These are phyloP conservation scores for Aspergillus awamori DNA, from an alignment of 2,329 filamentous ascomycete species.

Conservation along the genomic window DNA sequence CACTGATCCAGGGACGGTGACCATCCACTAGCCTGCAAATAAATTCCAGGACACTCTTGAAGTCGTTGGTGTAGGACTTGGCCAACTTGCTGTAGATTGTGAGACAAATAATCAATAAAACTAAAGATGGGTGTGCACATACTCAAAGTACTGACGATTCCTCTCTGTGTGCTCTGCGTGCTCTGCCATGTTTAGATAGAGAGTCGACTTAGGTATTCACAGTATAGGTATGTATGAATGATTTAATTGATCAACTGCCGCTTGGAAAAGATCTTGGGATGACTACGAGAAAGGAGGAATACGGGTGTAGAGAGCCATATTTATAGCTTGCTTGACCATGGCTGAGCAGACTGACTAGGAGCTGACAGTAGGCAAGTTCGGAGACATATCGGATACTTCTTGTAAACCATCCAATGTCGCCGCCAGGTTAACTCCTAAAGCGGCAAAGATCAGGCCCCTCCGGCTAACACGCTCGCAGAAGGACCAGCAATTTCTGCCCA, in stretches of 20 bases:
- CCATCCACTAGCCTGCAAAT: slow-evolving; percentile 59
- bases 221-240: neutral
- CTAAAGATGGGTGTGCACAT: slow-evolving; percentile 20
- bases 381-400: slow-evolving; percentile 40
- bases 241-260: neutral
- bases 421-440: neutral
- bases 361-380: slow-evolving; percentile 19
- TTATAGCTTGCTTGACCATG: slow-evolving; percentile 7
- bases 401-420: neutral
- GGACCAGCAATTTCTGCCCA: neutral
- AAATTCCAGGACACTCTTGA: slow-evolving; percentile 56
- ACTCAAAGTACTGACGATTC: slow-evolving; percentile 48
- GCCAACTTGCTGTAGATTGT: slow-evolving; percentile 51
- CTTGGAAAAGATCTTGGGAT: neutral
- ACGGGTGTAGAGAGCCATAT: slow-evolving; percentile 1
- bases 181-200: slow-evolving; percentile 31
- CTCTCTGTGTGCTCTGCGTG: slow-evolving; percentile 39
- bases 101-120: neutral
- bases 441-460: neutral
- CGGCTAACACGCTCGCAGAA: neutral
- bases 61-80: slow-evolving; percentile 60
- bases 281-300: neutral
- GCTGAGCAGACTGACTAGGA: neutral
- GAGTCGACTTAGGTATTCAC: neutral
- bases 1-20: slow-evolving; percentile 64